These are phyloP conservation scores for Clonostachys chloroleuca DNA, from an alignment of 2,329 filamentous ascomycete genomes.

Conservation along the genomic window DNA sequence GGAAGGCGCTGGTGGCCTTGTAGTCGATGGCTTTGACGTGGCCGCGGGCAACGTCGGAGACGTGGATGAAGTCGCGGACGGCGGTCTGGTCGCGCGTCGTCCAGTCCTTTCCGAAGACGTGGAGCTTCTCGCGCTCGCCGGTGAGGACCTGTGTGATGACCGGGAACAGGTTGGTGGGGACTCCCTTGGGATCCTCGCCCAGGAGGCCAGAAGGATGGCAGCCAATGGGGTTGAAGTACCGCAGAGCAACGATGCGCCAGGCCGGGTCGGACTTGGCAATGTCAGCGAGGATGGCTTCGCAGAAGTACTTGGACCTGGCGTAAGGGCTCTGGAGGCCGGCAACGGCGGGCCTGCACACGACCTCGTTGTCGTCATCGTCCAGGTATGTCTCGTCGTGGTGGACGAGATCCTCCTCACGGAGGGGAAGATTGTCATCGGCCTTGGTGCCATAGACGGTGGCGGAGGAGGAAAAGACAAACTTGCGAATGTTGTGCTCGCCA, in stretches of 20 bases:
- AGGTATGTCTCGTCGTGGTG: constrained; percentile 40
- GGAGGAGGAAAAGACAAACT: constrained; percentile 64
- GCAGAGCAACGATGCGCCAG: constrained; percentile 58
- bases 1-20: constrained; percentile 20
- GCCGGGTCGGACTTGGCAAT: constrained; percentile 53
- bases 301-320: constrained; percentile 64
- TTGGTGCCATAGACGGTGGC: constrained; percentile 61
- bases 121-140: constrained; percentile 45
- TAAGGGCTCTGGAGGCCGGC: constrained; percentile 61
- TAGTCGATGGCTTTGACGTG: constrained; percentile 55
- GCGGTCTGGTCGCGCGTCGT: constrained; percentile 62
- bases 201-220: constrained; percentile 60
- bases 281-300: constrained; percentile 61
- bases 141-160: constrained; percentile 59
- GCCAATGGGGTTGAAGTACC: constrained; percentile 67
- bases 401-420: constrained; percentile 52
- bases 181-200: constrained; percentile 58
- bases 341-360: constrained; percentile 24
- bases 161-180: constrained; percentile 60
- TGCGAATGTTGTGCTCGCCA: constrained; percentile 56
- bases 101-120: constrained; percentile 62
- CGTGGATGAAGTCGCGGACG: constrained; percentile 65
- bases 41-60: constrained; percentile 58
- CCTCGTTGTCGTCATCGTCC: constrained; percentile 29
- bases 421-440: constrained; percentile 41